phyloP scores from a whole-genome alignment of 306 rosid genomes.

The Astragalus glycyphyllos region DNA sequence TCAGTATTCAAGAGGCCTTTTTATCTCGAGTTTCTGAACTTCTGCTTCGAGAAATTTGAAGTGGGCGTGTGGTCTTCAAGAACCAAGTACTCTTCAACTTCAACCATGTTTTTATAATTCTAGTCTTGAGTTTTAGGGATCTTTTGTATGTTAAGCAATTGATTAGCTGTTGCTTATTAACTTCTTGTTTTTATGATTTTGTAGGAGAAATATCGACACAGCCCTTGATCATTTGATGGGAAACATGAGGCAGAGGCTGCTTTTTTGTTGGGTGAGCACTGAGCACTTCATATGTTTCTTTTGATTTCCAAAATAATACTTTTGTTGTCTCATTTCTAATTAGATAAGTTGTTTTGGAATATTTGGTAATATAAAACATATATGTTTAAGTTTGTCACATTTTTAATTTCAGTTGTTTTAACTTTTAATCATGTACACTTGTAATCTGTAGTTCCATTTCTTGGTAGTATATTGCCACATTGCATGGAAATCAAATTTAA shows the following conservation, averaged over 20 bases:
- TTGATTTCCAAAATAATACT: constrained; percentile 3
- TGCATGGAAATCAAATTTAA: constrained; percentile 5
- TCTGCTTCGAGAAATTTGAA: constrained; percentile 91
- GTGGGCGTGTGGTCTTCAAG: constrained; percentile 94
- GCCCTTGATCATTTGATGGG: constrained; percentile 66
- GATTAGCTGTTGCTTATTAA: no score
- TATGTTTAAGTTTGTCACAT: not conserved
- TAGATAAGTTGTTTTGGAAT: constrained; percentile 5
- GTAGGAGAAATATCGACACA: constrained; percentile 60
- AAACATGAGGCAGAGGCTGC: constrained; percentile 62
- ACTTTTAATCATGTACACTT: no score
- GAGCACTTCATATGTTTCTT: constrained; percentile 38
- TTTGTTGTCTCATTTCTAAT: constrained; percentile 18
- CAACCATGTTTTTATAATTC: constrained; percentile 36
- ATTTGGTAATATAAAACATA: not conserved
- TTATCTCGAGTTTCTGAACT: constrained; percentile 71
- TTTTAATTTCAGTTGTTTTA: not conserved
- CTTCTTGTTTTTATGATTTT: constrained; percentile 31
- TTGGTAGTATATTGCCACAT: not conserved
- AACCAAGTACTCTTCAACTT: constrained; percentile 59
- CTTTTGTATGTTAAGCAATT: no score
- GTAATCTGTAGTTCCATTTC: not conserved
- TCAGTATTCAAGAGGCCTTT: constrained; percentile 90
- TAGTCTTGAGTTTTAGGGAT: no score
- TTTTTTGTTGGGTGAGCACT: constrained; percentile 82